Evolutionary conservation across 1,284 basidiomycete species (phyloP), one percentile per base, ranked within the genome.

Genomic region (Apiotrichum brassicae): DNA sequence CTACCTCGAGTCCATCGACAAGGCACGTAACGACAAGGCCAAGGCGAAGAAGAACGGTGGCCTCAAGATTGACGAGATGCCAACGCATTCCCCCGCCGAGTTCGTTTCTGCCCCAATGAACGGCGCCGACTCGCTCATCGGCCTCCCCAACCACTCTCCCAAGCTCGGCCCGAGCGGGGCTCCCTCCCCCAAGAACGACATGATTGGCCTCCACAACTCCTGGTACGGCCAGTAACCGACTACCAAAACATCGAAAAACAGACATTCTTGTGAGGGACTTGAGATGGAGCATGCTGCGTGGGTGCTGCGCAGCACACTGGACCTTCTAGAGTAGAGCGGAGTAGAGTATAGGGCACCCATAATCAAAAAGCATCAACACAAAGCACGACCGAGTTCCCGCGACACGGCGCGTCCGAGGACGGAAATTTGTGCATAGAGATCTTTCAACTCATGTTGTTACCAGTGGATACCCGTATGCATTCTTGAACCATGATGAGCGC

Each of bases 1-100:
- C 45, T 98, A 98, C 75, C 78, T 99, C 43, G 71, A 76, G 32
- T 76, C 82, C 55, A 71, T 99, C 39, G 89, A 97, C 72, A 76
- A 75, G 39, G 66, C 90, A 48, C 82, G 95, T 25, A 85, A 85
- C 42, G 94, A 98, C 68, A 88, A 90, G 64, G 81, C 82, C 30
- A 91, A 92, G 75, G 63, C 66, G 32, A 76, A 76, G 67, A 70
- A 70, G 59, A 42, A 20, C 18, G 58, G 40, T 43, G 53, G 53
- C 16, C 40, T 57, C 39, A 48, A 54, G n/a, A 46, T 64, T 23
- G 62, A 66, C 48, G 11, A 9, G 11, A 8, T 30, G 18, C 40
- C 40, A n/a, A n/a, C n/a, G n/a, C n/a, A n/a, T n/a, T 55, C 49
- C 22, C 45, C 52, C 24, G 53, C 63, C 24, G 60, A 65, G 49